Evolutionary conservation across 129 eudicot genomes (phyloP), one percentile per base, ranked within the genome.

Genomic region (Flaveria robusta): DNA sequence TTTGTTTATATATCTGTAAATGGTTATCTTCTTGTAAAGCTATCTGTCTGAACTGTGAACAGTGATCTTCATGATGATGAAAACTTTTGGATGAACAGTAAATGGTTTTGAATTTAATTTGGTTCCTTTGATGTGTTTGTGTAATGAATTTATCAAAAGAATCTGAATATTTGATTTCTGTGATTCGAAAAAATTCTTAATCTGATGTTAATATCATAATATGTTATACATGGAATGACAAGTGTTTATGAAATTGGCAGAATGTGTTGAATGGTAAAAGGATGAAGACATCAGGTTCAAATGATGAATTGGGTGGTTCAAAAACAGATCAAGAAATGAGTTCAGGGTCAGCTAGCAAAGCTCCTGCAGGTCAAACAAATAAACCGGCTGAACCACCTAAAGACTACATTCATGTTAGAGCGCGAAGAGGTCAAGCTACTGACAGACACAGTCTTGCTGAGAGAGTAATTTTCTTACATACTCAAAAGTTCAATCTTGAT

Each of bases 341-440:
- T 85, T 88, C 92, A 43, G 86, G 87, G 59, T 77, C 81, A 10
- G 87, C 70, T 70, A 71, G 71, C 70, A 86, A 88, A 74, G 72
- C 79, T 19, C 52, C 75, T 14, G 78, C 27, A 12, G 89, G 84
- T 78, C 86, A 74, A 78, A 73, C 58, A 24, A 49, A 66, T 43
- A 83, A 78, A 72, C 31, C 77, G 10, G 24, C 81, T 14, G 92
- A 88, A 77, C 96, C 96, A 50, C 88, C 87, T 70, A 93, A 93
- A 77, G 98, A 93, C 39, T 93, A 90, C 77, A 93, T 93, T 75
- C 98, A 93, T 84, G 97, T 93, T 41, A 77, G 98, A 87, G 98
- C 98, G 34, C 86, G 98, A 85, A 88, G 98, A 78, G 98, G 98
- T 64, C 97, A 93, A 93, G 98, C 98, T 14, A 93, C 98, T 18